Conservation (phyloP, 768 basidiomycete genomes). For the Boletus rubescentipes region DNA sequence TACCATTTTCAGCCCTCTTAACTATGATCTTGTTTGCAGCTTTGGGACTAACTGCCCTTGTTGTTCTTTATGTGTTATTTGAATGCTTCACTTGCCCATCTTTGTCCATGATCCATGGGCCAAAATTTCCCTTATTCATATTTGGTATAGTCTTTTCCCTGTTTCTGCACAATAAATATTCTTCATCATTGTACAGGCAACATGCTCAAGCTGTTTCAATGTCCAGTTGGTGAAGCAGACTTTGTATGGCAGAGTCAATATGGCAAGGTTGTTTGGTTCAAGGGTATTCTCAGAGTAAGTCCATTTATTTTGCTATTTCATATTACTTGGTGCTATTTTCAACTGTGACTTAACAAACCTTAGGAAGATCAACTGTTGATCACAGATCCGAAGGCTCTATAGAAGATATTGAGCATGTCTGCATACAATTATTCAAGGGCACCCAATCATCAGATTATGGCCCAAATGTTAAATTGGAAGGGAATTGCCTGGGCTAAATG, state of each 20-base stretch:
- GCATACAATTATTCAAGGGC: slow-evolving; percentile 43
- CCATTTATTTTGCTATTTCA: background rate
- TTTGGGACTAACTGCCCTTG: background rate
- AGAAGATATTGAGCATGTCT: slow-evolving; percentile 38
- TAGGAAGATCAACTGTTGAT: slow-evolving; percentile 48
- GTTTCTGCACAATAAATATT: slow-evolving; percentile 2
- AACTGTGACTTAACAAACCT: background rate
- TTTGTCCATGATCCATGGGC: slow-evolving; percentile 14
- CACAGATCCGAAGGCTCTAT: slow-evolving; percentile 45
- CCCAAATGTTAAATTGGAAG: slow-evolving; percentile 23
- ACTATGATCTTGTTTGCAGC: slow-evolving; percentile 1
- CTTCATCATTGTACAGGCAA: slow-evolving; percentile 17
- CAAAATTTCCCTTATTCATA: slow-evolving; percentile 15
- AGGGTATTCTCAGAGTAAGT: slow-evolving; percentile 24
- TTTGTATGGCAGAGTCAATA: slow-evolving; percentile 31
- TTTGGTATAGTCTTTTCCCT: slow-evolving; percentile 5
- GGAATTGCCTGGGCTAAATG: slow-evolving; percentile 42
- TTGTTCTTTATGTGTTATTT: background rate
- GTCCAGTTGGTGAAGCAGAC: slow-evolving; percentile 27
- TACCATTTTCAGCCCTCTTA: too few relatives aligned
- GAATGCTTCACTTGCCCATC: slow-evolving; percentile 1
- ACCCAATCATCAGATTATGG: slow-evolving; percentile 16
- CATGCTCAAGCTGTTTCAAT: slow-evolving; percentile 23
- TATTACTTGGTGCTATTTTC: too few relatives aligned
- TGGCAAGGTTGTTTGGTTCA: slow-evolving; percentile 26